Conservation (phyloP, 345 rosid species). For the Gossypium thurberi region DNA sequence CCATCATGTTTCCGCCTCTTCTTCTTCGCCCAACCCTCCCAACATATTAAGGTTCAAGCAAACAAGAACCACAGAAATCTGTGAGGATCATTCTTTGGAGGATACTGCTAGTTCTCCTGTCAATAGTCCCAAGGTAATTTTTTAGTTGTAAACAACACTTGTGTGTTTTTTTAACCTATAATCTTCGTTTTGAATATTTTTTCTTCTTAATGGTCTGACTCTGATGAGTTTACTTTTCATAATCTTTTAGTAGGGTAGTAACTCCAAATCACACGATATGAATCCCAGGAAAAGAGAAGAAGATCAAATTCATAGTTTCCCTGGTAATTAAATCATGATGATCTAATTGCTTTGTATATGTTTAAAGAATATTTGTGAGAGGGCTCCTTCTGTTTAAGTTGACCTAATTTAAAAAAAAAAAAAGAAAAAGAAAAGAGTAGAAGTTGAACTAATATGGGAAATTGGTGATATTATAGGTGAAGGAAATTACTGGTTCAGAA, state of each 20-base stretch:
- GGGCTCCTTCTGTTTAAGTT: not conserved
- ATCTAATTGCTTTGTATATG: not conserved
- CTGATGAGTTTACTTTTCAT: not conserved
- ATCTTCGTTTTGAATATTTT: not conserved
- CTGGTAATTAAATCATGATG: slow-evolving; percentile 20
- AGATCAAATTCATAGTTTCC: slow-evolving; percentile 33
- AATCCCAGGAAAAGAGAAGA: slow-evolving; percentile 36
- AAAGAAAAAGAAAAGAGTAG: too few species aligned
- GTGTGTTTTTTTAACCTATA: not conserved
- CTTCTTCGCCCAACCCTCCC: slow-evolving; percentile 19
- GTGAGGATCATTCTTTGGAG: slow-evolving; percentile 66
- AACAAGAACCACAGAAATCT: slow-evolving; percentile 43
- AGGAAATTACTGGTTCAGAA: slow-evolving; percentile 16
- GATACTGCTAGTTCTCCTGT: slow-evolving; percentile 94
- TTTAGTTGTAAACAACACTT: too few species aligned
- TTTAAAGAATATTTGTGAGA: not conserved
- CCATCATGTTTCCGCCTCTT: not conserved
- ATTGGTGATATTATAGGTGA: slow-evolving; percentile 23
- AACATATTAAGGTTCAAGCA: slow-evolving; percentile 42
- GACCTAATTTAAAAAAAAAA: too few species aligned
- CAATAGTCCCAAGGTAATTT: slow-evolving; percentile 65
- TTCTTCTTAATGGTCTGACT: too few species aligned
- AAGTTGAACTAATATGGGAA: not conserved
- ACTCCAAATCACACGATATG: slow-evolving; percentile 29
- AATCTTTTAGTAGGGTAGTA: slow-evolving; percentile 34